Evolutionary conservation across 1,284 basidiomycete genomes (phyloP), one percentile per base, ranked within the genome.

Genomic region (Kalmanozyma brasiliensis): DNA sequence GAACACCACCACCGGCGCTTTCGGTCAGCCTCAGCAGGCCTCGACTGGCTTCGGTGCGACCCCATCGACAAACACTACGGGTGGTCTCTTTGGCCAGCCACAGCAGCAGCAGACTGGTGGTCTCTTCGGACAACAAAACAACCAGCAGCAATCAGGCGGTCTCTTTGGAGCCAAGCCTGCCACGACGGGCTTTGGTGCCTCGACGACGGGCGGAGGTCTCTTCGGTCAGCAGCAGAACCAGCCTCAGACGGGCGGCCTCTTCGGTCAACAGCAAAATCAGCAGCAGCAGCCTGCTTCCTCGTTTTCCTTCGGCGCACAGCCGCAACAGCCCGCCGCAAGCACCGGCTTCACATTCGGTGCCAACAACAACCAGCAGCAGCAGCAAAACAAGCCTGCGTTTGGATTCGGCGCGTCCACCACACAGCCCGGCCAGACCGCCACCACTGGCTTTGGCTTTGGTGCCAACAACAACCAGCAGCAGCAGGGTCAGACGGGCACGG

Each of bases 81-180:
- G 68, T 34, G 65, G 69, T 36, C 68, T 77, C 30, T 76, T 74
- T 35, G 71, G 76, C n/a, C 70, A 73, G 47, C 52, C 59, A 20
- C 62, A 76, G 48, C 70, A 69, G 57, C 69, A 72, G 52, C 70
- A 74, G 30, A 52, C 73, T 8, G 71, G 73, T 13, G 76, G 80
- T 33, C 65, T 81, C 14, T 84, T 84, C 48, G 83, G 83, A 3
- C 73, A 77, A 32, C 74, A 82, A 43, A 49, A 58, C 45, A 77
- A 82, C 68, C 81, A 81, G 59, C 80, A 79, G 44, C 73, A 69
- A 22, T 73, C 83, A 14, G 77, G 77, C 5, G 78, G 73, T 23
- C 78, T 82, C 35, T 84, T 84, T 59, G 83, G 83, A 44, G 64
- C 61, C 52, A 74, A 74, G 34, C 74, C 74, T 35, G 69, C 68